A percentile compares a stretch with the other conserved stretches of the same genome.
Evolutionary conservation across 306 rosid genomes (phyloP).

Genomic region (Citrullus colocynthis): DNA sequence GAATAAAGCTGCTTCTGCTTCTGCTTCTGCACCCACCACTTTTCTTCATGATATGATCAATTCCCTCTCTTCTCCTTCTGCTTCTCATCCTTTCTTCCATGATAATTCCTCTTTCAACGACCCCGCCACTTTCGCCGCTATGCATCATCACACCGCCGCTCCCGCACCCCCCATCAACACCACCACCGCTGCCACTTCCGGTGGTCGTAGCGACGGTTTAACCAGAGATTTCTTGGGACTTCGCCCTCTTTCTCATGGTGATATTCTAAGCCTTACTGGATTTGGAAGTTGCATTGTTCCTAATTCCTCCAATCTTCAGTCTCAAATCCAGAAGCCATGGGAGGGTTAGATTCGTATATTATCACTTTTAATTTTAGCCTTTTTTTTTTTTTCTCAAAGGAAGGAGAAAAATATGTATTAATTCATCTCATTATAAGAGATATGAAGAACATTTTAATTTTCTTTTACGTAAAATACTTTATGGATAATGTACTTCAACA

Average conservation of each 20-base stretch:
- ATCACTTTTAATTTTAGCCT: neutral
- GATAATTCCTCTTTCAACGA: conserved; percentile 34
- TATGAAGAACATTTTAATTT: neutral
- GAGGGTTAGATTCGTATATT: conserved; percentile 28
- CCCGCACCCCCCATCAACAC: neutral
- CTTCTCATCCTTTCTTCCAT: conserved; percentile 17
- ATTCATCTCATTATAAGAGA: neutral
- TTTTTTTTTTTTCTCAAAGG: neutral
- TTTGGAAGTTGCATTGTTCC: conserved; percentile 48
- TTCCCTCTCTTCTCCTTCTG: conserved; percentile 28
- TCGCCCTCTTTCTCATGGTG: conserved; percentile 53
- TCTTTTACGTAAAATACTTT: neutral
- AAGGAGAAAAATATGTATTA: neutral
- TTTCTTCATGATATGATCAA: conserved; percentile 42
- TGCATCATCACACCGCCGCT: neutral
- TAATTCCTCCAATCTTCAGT: conserved; percentile 30
- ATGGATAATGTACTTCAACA: neutral
- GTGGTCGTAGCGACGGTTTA: conserved; percentile 33
- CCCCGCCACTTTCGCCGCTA: conserved; percentile 23
- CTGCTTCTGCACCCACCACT: neutral
- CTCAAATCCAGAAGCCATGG: conserved; percentile 63
- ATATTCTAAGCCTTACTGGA: conserved; percentile 58
- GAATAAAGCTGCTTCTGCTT: neutral
- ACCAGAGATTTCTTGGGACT: conserved; percentile 92
- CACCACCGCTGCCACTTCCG: neutral